Evolutionary conservation across 2,329 filamentous ascomycete genomes (phyloP).

Genomic region (Aspergillus pseudotamarii): DNA sequence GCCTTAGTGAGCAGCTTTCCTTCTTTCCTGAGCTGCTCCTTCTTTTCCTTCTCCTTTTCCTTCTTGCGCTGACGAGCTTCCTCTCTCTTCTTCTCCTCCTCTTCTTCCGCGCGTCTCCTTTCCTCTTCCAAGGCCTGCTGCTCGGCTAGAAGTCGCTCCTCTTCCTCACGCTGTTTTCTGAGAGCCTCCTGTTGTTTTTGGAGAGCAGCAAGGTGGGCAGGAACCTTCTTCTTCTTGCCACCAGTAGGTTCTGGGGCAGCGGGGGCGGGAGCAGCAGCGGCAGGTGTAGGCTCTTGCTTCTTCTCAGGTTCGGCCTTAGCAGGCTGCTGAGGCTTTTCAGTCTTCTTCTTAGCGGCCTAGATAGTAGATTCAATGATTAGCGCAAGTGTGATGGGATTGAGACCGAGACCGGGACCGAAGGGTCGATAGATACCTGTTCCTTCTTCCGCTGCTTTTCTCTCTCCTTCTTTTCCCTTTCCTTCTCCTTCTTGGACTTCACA

Average conservation of each 20-base stretch:
- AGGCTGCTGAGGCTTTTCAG: constrained; percentile 46
- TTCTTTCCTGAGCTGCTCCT: constrained; percentile 52
- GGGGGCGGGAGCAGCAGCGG: constrained; percentile 42
- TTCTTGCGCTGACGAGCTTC: constrained; percentile 51
- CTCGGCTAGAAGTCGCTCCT: constrained; percentile 44
- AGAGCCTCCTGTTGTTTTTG: constrained; percentile 54
- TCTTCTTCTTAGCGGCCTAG: constrained; percentile 84
- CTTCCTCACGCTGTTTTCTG: constrained; percentile 49
- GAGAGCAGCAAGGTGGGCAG: constrained; percentile 54
- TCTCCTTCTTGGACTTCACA: constrained; percentile 95
- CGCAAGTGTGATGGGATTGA: not conserved
- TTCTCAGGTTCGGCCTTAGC: constrained; percentile 45
- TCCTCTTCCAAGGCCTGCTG: constrained; percentile 46
- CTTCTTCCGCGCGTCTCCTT: constrained; percentile 38
- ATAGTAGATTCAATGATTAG: constrained; percentile 8
- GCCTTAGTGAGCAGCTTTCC: constrained; percentile 54
- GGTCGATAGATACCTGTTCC: constrained; percentile 71
- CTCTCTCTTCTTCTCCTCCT: constrained; percentile 51
- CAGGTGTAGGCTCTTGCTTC: constrained; percentile 51
- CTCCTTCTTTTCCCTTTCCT: constrained; percentile 97
- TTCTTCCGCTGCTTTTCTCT: constrained; percentile 98
- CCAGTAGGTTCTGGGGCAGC: constrained; percentile 46
- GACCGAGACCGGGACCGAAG: not conserved
- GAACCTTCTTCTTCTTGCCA: constrained; percentile 88
- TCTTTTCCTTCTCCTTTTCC: constrained; percentile 55